Evolutionary conservation across 164 flowering plant genomes (phyloP).

Genomic region (Annona cherimola): DNA sequence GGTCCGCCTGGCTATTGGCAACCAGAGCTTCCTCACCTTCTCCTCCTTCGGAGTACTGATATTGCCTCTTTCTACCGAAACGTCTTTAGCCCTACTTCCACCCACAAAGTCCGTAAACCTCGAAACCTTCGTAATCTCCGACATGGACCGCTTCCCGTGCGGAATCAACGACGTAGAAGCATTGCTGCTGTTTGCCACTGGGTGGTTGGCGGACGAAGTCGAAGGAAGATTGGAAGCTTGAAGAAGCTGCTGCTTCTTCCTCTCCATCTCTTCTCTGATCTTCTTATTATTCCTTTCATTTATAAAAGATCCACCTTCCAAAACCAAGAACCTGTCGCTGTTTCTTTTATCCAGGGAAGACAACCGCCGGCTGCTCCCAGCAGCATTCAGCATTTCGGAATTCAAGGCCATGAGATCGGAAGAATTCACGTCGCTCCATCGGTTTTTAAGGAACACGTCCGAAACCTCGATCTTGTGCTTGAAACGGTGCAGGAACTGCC

Average conservation of each 20-base stretch:
- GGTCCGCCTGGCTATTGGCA: slow-evolving; percentile 33
- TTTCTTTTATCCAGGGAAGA: slow-evolving; percentile 5
- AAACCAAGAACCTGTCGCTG: not conserved
- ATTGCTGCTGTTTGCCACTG: slow-evolving; percentile 1
- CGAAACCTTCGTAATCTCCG: slow-evolving; percentile 55
- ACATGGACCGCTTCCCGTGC: slow-evolving; percentile 52
- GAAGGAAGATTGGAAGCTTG: slow-evolving; percentile 19
- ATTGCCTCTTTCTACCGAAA: slow-evolving; percentile 8
- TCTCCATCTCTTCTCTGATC: slow-evolving; percentile 37
- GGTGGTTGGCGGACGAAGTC: slow-evolving; percentile 13
- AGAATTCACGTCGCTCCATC: slow-evolving; percentile 81
- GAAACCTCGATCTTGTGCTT: slow-evolving; percentile 64
- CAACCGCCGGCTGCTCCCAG: slow-evolving; percentile 44
- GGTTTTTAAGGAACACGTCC: slow-evolving; percentile 49
- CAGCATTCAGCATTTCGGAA: slow-evolving; percentile 48
- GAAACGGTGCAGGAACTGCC: slow-evolving; percentile 35
- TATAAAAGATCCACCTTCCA: slow-evolving; percentile 1
- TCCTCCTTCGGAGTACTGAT: slow-evolving; percentile 18
- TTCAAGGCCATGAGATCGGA: slow-evolving; percentile 66
- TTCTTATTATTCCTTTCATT: slow-evolving; percentile 16
- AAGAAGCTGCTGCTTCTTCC: slow-evolving; percentile 32
- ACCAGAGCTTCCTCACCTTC: slow-evolving; percentile 32
- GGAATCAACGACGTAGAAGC: slow-evolving; percentile 19
- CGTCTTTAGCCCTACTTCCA: slow-evolving; percentile 10
- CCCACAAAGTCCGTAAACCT: slow-evolving; percentile 28